phyloP scores from a whole-genome alignment of 768 basidiomycete genomes.

The Pisolithus tinctorius region DNA sequence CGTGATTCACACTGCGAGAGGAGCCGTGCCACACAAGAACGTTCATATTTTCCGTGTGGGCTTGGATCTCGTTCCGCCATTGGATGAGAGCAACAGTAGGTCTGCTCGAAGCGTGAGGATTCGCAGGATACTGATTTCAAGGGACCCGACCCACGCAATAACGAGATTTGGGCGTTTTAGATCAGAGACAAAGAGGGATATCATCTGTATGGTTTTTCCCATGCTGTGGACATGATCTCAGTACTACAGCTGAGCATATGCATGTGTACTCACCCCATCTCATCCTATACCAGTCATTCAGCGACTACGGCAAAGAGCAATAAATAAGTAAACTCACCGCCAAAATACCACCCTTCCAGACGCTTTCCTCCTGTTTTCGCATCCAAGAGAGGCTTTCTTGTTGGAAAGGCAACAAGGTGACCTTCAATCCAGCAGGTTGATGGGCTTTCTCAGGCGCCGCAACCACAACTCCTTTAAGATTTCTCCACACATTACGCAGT shows the following conservation, averaged over 20 bases:
- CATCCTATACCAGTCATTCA: conserved; percentile 46
- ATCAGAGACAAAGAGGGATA: conserved; percentile 81
- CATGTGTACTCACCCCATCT: conserved; percentile 69
- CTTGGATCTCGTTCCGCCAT: conserved; percentile 90
- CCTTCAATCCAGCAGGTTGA: conserved; percentile 80
- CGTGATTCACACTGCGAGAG: conserved; percentile 57
- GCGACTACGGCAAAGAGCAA: not conserved
- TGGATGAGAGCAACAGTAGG: conserved; percentile 56
- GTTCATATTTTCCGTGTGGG: conserved; percentile 78
- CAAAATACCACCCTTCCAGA: conserved; percentile 89
- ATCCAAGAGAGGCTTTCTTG: conserved; percentile 95
- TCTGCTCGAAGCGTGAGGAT: conserved; percentile 21
- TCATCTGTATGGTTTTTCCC: conserved; percentile 97
- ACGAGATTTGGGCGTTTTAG: conserved; percentile 79
- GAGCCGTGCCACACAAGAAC: conserved; percentile 92
- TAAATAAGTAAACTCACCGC: conserved; percentile 48
- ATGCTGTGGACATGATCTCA: conserved; percentile 42
- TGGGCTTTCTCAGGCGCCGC: conserved; percentile 61
- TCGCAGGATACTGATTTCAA: not conserved
- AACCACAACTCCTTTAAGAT: conserved; percentile 60
- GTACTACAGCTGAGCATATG: conserved; percentile 2
- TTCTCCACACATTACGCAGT: conserved; percentile 80
- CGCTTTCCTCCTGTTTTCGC: conserved; percentile 81
- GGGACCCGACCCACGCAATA: conserved; percentile 75
- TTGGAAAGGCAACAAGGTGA: conserved; percentile 89